Base-by-base conservation (phyloP, 2,329 filamentous ascomycete genomes). In the Penicillium sp. region DNA sequence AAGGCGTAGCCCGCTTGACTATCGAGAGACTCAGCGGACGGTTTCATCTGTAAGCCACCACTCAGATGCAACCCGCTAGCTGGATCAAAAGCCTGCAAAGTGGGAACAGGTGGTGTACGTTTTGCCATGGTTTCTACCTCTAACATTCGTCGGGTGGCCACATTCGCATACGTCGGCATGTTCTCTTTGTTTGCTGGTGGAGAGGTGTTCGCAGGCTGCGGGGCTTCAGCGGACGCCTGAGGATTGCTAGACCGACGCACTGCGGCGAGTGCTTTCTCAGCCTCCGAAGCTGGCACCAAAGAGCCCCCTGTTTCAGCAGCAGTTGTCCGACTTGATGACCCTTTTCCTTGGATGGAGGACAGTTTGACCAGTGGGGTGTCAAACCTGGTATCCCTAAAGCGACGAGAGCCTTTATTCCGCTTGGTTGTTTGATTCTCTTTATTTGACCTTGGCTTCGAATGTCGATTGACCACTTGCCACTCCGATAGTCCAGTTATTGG, bases 181-280 rank as follows among this genome's bases (percentile, higher is more conserved):
- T 67, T 69, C 40, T 65, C 64, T 38, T 65, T 59, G 1, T 54
- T 53, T 1, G 38, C 21, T 12, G 42, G 37, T 19, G 41, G 34
- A 35, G 51, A 49, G 33, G 26, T 51, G 37, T 38, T 21, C 21
- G 26, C 42, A 38, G 28, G 44, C 12, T 51, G 52, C 34, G 26
- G 49, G 39, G 40, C 32, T 40, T 51, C 60, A 52, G 53, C 49
- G 39, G 55, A 57, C 19, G 60, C 51, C 29, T 61, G 57, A 3
- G 66, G 59, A n/a, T 65, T 64, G 45, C 65, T 72, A 6, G 60
- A 60, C 31, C 63, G 61, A 38, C 71, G 69, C 15, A 73, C 64
- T 1, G 69, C 64, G 6, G 66, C 60, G 6, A 75, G 57, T 13
- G 67, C 64, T 48, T 64, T 63, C 28, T 69, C 66, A 4, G 72